phyloP scores from a whole-genome alignment of 495 filamentous ascomycete species.

The Aspergillus hancockii region DNA sequence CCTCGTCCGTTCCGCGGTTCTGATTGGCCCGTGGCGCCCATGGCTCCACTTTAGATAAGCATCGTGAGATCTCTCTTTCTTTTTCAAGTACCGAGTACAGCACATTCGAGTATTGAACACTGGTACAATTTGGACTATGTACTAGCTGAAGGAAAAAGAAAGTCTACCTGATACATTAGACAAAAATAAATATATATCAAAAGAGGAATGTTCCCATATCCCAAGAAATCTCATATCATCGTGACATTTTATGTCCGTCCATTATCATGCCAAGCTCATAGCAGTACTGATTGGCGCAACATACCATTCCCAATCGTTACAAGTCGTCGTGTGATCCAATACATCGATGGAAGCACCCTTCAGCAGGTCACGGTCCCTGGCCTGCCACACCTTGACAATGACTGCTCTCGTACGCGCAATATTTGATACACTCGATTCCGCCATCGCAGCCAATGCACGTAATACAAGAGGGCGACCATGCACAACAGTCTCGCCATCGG shows the following conservation, averaged over 20 bases:
- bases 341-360: constrained; percentile 23
- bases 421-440: constrained; percentile 42
- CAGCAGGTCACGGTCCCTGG: constrained; percentile 39
- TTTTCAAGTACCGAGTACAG: background rate
- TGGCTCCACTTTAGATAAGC: background rate
- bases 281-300: constrained; percentile 42
- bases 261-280: constrained; percentile 43
- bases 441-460: constrained; percentile 42
- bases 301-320: constrained; percentile 47
- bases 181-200: background rate
- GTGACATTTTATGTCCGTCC: background rate
- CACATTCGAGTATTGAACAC: too few species aligned
- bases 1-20: background rate
- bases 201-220: background rate
- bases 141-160: background rate
- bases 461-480: constrained; percentile 42
- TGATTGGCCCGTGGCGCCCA: constrained; percentile 1
- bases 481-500: constrained; percentile 18
- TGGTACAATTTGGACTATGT: background rate
- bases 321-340: constrained; percentile 8
- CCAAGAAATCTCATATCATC: background rate
- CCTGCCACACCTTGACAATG: constrained; percentile 46
- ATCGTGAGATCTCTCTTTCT: background rate
- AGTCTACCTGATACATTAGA: background rate
- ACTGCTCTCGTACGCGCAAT: constrained; percentile 44